Conservation (phyloP, 192 early-diverging fungal genomes). For the Haplosporangium gracile region DNA sequence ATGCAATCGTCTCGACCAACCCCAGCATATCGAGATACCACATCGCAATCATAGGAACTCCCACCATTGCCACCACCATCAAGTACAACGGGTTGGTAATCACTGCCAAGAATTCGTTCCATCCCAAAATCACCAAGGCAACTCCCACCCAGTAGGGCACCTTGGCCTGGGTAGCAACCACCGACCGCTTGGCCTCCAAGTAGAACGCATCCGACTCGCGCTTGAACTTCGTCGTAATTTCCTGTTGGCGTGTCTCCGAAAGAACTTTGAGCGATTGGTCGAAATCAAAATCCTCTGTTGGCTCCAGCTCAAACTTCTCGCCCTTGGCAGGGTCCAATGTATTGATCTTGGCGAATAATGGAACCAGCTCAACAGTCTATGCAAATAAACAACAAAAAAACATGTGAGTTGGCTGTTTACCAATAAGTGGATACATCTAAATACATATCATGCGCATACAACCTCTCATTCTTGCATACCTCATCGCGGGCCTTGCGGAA, state of each 20-base stretch:
- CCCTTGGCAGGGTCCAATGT: conserved; percentile 48
- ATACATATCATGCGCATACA: neutral
- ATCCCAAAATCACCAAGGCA: conserved; percentile 84
- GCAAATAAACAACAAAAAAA: neutral
- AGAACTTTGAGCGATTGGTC: conserved; percentile 73
- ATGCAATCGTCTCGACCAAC: conserved; percentile 62
- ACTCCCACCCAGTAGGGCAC: conserved; percentile 91
- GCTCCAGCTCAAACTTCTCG: conserved; percentile 51
- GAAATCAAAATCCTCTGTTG: conserved; percentile 68
- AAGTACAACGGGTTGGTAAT: conserved; percentile 90
- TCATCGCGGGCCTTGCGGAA: conserved; percentile 83
- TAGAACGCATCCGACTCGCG: conserved; percentile 93
- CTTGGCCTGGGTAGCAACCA: conserved; percentile 88
- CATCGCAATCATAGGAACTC: conserved; percentile 70
- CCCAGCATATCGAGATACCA: conserved; percentile 78
- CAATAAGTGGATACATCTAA: neutral
- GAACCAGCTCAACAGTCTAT: conserved; percentile 73
- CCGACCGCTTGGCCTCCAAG: conserved; percentile 95
- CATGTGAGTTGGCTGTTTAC: neutral
- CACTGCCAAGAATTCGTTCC: conserved; percentile 95
- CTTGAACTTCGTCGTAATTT: conserved; percentile 85
- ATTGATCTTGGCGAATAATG: conserved; percentile 82
- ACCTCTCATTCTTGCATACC: conserved; percentile 26
- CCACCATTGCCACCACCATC: conserved; percentile 70
- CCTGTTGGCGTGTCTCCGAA: conserved; percentile 71